Conservation (phyloP, 768 basidiomycete species). For the Leucocoprinus sp. region DNA sequence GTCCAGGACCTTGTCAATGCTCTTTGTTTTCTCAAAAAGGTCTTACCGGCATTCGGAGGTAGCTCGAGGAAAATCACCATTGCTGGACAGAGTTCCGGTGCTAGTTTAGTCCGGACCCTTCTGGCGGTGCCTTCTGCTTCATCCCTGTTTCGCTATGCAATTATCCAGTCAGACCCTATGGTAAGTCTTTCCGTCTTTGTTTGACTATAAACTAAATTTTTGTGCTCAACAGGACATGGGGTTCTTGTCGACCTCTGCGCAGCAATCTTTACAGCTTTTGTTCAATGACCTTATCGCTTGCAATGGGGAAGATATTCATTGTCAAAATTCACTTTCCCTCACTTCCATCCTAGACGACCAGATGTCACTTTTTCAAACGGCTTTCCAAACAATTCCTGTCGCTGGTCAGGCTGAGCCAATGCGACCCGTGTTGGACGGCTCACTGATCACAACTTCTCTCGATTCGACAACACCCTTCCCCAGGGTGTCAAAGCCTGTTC, state of each 20-base stretch:
- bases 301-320: slow-evolving; percentile 34
- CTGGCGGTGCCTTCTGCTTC: slow-evolving; percentile 65
- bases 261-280: slow-evolving; percentile 41
- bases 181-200: slow-evolving; percentile 29
- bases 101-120: slow-evolving; percentile 67
- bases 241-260: slow-evolving; percentile 48
- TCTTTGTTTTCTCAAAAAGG: slow-evolving; percentile 49
- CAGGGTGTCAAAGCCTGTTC: slow-evolving; percentile 49
- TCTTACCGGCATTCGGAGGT: slow-evolving; percentile 63
- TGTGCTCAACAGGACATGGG: slow-evolving; percentile 54
- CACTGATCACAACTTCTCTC: slow-evolving; percentile 58
- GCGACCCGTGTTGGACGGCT: slow-evolving; percentile 59
- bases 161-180: slow-evolving; percentile 86
- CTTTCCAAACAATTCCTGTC: slow-evolving; percentile 39
- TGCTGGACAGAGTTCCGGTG: slow-evolving; percentile 81
- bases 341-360: slow-evolving; percentile 48
- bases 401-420: slow-evolving; percentile 50
- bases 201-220: background rate
- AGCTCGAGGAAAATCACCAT: slow-evolving; percentile 55
- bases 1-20: slow-evolving; percentile 62
- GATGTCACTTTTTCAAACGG: slow-evolving; percentile 33
- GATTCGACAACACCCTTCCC: slow-evolving; percentile 57
- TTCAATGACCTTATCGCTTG: slow-evolving; percentile 46
- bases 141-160: slow-evolving; percentile 66
- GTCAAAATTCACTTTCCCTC: slow-evolving; percentile 43